These are phyloP conservation scores for Lactarius sanguifluus DNA, from an alignment of 768 basidiomycete genomes.

Conservation along the genomic window DNA sequence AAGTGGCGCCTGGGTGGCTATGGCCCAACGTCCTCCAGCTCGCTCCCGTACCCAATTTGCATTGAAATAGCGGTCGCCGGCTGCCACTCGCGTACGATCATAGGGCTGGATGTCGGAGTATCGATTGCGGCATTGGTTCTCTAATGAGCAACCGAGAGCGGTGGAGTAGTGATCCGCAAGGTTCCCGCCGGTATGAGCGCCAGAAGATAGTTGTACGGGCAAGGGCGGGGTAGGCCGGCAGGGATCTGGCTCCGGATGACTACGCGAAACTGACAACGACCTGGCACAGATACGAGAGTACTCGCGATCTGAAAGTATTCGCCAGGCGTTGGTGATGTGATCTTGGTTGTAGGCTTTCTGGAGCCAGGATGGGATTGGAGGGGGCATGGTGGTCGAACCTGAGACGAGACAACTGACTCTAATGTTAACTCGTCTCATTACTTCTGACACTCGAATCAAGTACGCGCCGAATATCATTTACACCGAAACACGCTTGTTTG, in stretches of 20 bases:
- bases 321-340: conserved; percentile 38
- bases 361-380: conserved; percentile 34
- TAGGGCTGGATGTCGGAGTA: conserved; percentile 76
- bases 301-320: conserved; percentile 42
- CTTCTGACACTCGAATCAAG: conserved; percentile 29
- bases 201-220: conserved; percentile 25
- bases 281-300: conserved; percentile 37
- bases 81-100: conserved; percentile 74
- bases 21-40: conserved; percentile 75
- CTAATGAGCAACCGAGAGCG: conserved; percentile 45
- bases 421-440: conserved; percentile 26
- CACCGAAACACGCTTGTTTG: background rate
- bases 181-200: conserved; percentile 31
- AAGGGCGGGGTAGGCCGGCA: conserved; percentile 7
- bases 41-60: conserved; percentile 83
- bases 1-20: conserved; percentile 82
- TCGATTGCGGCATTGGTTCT: conserved; percentile 56
- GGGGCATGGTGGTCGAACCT: conserved; percentile 12
- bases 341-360: conserved; percentile 31
- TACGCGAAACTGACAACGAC: conserved; percentile 31
- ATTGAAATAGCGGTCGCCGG: conserved; percentile 67
- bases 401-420: background rate
- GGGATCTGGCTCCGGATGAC: conserved; percentile 29
- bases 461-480: background rate
- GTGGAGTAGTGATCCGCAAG: conserved; percentile 54